Conservation (phyloP, 2,329 filamentous ascomycete species). For the Hypoxylon sp. region DNA sequence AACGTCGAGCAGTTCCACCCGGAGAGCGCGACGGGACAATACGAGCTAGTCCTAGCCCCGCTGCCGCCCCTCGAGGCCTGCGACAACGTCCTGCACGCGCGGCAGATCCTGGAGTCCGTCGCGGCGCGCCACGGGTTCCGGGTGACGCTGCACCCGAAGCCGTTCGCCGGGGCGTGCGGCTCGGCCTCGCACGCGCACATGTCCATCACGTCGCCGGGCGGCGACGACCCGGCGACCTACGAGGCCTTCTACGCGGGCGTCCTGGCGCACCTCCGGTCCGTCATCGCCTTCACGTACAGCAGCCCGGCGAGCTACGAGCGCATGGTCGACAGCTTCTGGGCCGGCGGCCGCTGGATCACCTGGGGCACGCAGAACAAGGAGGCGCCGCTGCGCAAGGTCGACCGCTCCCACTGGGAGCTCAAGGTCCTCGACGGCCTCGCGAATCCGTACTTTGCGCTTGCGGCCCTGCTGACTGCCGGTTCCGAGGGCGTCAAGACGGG, state of each 20-base stretch:
- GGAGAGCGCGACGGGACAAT: conserved; percentile 77
- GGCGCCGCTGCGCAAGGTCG: conserved; percentile 73
- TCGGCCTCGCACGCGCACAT: conserved; percentile 76
- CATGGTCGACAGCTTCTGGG: conserved; percentile 74
- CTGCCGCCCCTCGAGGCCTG: conserved; percentile 71
- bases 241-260: conserved; percentile 77
- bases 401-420: conserved; percentile 77
- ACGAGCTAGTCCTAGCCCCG: conserved; percentile 76
- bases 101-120: conserved; percentile 72
- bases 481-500: conserved; percentile 60
- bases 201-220: conserved; percentile 64
- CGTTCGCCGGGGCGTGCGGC: conserved; percentile 64
- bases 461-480: conserved; percentile 68
- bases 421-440: conserved; percentile 81
- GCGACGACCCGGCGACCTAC: conserved; percentile 56
- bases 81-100: conserved; percentile 74
- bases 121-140: conserved; percentile 69
- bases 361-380: conserved; percentile 88
- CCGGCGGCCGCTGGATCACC: conserved; percentile 78
- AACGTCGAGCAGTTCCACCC: conserved; percentile 77
- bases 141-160: conserved; percentile 79
- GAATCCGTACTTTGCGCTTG: conserved; percentile 77
- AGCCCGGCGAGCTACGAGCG: conserved; percentile 74
- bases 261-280: conserved; percentile 68
- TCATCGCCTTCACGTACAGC: conserved; percentile 75